phyloP scores from a whole-genome alignment of 2,329 filamentous ascomycete genomes.

The Aspergillus sp. region DNA sequence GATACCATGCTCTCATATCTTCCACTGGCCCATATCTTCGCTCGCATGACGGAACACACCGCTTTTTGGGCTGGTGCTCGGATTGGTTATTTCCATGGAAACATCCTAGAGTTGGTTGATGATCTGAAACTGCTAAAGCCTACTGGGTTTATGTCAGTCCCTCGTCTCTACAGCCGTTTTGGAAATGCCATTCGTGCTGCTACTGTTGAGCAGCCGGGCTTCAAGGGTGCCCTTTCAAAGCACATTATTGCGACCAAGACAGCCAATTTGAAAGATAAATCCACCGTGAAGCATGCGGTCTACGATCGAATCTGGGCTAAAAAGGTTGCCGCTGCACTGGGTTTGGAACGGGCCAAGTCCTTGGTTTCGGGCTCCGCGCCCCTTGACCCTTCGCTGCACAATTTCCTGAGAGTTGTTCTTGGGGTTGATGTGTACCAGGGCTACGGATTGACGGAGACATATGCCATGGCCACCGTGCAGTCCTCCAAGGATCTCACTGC shows the following conservation, averaged over 20 bases:
- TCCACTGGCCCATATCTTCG: slow-evolving; percentile 90
- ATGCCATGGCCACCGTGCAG: slow-evolving; percentile 72
- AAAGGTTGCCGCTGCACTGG: slow-evolving; percentile 79
- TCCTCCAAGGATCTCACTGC: slow-evolving; percentile 63
- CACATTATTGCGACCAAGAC: slow-evolving; percentile 77
- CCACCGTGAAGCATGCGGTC: slow-evolving; percentile 54
- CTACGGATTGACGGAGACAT: slow-evolving; percentile 91
- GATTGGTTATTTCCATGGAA: slow-evolving; percentile 92
- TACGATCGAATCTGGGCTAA: slow-evolving; percentile 75
- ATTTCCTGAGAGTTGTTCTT: slow-evolving; percentile 82
- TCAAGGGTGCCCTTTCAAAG: slow-evolving; percentile 76
- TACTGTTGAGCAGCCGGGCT: slow-evolving; percentile 72
- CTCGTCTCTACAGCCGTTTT: slow-evolving; percentile 87
- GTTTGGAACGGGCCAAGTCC: slow-evolving; percentile 65
- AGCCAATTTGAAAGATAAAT: slow-evolving; percentile 69
- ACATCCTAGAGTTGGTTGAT: slow-evolving; percentile 79
- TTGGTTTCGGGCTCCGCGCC: slow-evolving; percentile 90
- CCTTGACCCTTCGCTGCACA: slow-evolving; percentile 79
- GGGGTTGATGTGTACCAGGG: slow-evolving; percentile 77
- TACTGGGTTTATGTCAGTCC: slow-evolving; percentile 80
- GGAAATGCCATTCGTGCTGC: slow-evolving; percentile 74
- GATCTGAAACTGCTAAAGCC: slow-evolving; percentile 85
- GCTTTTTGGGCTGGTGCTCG: slow-evolving; percentile 66
- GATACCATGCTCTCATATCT: slow-evolving; percentile 81
- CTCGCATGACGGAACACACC: slow-evolving; percentile 74